Percentiles rank a stretch among this genome's conserved stretches.
phyloP scores from a whole-genome alignment of 768 basidiomycete species.

The Lactarius pseudohatsudake region DNA sequence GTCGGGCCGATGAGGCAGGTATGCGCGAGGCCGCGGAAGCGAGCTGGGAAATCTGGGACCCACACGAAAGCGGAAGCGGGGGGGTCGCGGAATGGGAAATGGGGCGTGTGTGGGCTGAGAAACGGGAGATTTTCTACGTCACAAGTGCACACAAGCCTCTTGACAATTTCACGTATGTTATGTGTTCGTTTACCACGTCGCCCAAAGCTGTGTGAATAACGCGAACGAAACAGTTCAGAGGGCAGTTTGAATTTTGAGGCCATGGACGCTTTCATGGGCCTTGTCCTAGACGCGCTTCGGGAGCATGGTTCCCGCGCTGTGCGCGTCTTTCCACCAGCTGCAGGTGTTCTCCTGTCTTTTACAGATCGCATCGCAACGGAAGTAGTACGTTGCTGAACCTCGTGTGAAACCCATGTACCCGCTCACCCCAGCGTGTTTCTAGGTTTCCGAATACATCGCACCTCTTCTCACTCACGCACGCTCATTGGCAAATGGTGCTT shows the following conservation, averaged over 20 bases:
- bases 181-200: constrained; percentile 3
- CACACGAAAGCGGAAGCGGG: constrained; percentile 34
- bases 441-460: constrained; percentile 88
- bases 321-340: constrained; percentile 79
- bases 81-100: constrained; percentile 76
- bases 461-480: constrained; percentile 76
- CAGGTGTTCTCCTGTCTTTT: constrained; percentile 78
- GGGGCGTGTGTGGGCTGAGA: constrained; percentile 94
- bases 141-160: constrained; percentile 74
- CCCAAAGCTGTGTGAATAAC: constrained; percentile 14
- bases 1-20: constrained; percentile 60
- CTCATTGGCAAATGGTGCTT: constrained; percentile 58
- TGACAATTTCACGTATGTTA: constrained; percentile 74
- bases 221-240: constrained; percentile 13
- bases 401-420: constrained; percentile 14
- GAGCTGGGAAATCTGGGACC: constrained; percentile 80
- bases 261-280: constrained; percentile 89
- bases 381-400: constrained; percentile 53
- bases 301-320: constrained; percentile 81
- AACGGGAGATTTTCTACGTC: constrained; percentile 91
- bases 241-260: constrained; percentile 78
- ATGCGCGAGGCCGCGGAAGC: constrained; percentile 84
- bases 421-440: constrained; percentile 10
- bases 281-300: constrained; percentile 59
- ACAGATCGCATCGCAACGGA: constrained; percentile 82